Base-by-base conservation (phyloP, 768 basidiomycete genomes). In the Lactifluus rugatus region DNA sequence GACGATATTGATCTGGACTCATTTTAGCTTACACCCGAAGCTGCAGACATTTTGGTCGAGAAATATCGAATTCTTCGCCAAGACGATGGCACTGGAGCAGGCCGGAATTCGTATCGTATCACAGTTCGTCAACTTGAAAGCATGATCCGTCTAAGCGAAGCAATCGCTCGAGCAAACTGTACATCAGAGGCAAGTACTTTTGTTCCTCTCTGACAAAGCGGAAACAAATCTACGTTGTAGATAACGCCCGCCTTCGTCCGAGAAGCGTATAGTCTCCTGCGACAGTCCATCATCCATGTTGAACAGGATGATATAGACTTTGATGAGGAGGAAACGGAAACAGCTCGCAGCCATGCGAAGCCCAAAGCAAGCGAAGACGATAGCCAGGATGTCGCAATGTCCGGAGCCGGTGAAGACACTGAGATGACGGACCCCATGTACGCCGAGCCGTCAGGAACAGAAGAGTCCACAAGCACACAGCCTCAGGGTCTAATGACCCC, bases 221-320 rank as follows among this genome's bases (percentile, higher is more conserved):
- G 3, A n/a, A n/a, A 28, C 41, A 3, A 44, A 57, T 26, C 31
- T 16, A 17, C 25, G 19, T 36, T 16, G 10, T 60, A 95, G 90
- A 98, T 99, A 66, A 89, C 82, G 0, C 93, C 95, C 7, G 86
- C 81, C 2, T 94, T 95, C 69, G 95, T 99, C 21, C 84, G 93
- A 41, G 96, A 99, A 72, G 96, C 96, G 2, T 98, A 89, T 73
- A 85, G 83, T 44, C 84, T 99, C 19, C 76, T 99, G 13, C 84
- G 90, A 25, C 94, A 96, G 69, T 98, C 96, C 2, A 99, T 99
- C 72, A 97, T 99, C 66, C 96, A 98, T 67, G 94, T 99, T 60
- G 96, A 99, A 68, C 93, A 98, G 70, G 96, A 99, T 68, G 95
- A 98, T 66, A 85, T 99, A 67, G 93, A 96, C 69, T 89, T 98